Conservation (phyloP, 1,284 basidiomycete species). For the Tremellales sp. region DNA sequence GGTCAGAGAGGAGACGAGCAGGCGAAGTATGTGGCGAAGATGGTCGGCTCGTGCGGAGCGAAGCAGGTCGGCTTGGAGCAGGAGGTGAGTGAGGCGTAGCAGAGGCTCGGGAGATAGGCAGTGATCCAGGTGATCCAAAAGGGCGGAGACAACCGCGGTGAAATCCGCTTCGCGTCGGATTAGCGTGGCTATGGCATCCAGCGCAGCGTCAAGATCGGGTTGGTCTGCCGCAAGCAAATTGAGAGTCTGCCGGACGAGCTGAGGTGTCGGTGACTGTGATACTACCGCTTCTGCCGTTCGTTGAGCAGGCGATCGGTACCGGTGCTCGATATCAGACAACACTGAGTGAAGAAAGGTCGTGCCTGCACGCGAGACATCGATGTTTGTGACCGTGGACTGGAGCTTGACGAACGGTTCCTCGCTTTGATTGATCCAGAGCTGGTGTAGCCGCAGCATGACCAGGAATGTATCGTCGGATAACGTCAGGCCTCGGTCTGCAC, state of each 20-base stretch:
- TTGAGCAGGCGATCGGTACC: background rate
- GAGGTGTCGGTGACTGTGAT: background rate
- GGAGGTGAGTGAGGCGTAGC: background rate
- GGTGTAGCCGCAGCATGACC: constrained; percentile 7
- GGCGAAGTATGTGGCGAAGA: constrained; percentile 6
- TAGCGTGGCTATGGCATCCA: constrained; percentile 11
- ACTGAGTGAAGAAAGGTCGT: background rate
- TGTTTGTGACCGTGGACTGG: background rate
- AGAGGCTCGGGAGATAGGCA: background rate
- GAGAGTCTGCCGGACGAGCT: constrained; percentile 3
- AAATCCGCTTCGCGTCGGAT: constrained; percentile 8
- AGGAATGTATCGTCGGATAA: constrained; percentile 3
- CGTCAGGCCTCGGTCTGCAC: constrained; percentile 2
- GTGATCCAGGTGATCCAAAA: constrained; percentile 5
- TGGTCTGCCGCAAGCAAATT: constrained; percentile 3
- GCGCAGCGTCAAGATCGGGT: background rate
- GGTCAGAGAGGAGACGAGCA: constrained; percentile 5
- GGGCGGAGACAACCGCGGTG: constrained; percentile 1
- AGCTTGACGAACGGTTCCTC: constrained; percentile 5
- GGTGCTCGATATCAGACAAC: background rate
- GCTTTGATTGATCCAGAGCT: background rate
- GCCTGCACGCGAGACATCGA: background rate
- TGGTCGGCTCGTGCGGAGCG: constrained; percentile 3
- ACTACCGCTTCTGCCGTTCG: background rate
- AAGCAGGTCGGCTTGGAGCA: constrained; percentile 9